Conservation (phyloP, 1,284 basidiomycete species). For the Moesziomyces parantarcticus region DNA sequence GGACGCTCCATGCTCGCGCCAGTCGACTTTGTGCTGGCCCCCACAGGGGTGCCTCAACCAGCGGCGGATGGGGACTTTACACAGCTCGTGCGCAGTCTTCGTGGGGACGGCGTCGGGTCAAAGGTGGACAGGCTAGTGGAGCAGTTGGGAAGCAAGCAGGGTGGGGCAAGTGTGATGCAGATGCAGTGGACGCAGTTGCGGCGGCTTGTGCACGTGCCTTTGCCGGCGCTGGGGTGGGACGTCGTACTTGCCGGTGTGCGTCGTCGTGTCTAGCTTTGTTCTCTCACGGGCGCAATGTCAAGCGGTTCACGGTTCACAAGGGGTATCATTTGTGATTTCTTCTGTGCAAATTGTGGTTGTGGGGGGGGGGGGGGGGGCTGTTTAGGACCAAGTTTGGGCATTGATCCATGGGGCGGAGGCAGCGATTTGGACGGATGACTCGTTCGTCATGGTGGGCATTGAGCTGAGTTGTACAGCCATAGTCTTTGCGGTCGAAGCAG, state of each 20-base stretch:
- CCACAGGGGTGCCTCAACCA: slow-evolving; percentile 5
- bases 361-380: too few relatives aligned
- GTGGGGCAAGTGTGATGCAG: slow-evolving; percentile 24
- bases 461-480: too few relatives aligned
- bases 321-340: too few relatives aligned
- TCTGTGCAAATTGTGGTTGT: too few relatives aligned
- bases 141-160: neutral
- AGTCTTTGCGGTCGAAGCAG: too few relatives aligned
- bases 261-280: slow-evolving; percentile 8
- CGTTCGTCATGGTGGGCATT: too few relatives aligned
- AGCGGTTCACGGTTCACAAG: too few relatives aligned
- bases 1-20: slow-evolving; percentile 85
- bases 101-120: slow-evolving; percentile 2
- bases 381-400: too few relatives aligned
- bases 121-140: neutral
- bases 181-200: slow-evolving; percentile 50
- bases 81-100: slow-evolving; percentile 11
- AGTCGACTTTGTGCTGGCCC: slow-evolving; percentile 81
- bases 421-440: too few relatives aligned
- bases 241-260: slow-evolving; percentile 40
- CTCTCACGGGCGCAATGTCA: too few relatives aligned
- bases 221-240: slow-evolving; percentile 37
- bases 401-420: too few relatives aligned
- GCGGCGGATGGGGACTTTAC: slow-evolving; percentile 14
- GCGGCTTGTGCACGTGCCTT: slow-evolving; percentile 27